Base-by-base conservation (phyloP, 495 filamentous ascomycete genomes). In the Podospora comata region DNA sequence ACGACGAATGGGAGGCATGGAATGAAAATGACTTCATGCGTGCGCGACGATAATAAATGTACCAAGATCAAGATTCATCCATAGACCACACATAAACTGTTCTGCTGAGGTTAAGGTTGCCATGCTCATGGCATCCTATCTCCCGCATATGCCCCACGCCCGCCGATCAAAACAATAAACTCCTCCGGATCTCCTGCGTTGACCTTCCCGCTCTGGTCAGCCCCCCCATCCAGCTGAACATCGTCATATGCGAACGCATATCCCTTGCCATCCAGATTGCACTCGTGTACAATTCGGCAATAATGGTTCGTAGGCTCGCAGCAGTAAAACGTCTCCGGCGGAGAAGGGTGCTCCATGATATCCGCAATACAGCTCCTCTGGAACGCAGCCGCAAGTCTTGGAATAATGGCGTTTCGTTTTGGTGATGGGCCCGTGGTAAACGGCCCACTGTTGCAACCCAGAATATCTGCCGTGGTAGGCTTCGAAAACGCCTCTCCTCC, bases 221-320 rank as follows among this genome's bases (percentile, higher is more conserved):
- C 76, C 0, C 86, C 88, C 53, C 82, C 85, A 59, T 84, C 79
- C 0, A 85, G 86, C 65, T 85, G 83, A 19, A 93, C 91, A 77
- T 94, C 91, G 74, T 94, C 91, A 67, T 92, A 94, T 2, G 91
- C 90, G 75, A 93, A 93, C 0, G 90, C 89, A 76, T 93, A 94
- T 1, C 91, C 91, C 62, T 86, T 83, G 2, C 84, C 82, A 77
- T 92, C 91, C 6, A 87, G 66, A 69, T 88, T 89, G 58, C 80
- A 84, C 59, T 79, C 80, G 74, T 94, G 91, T 66, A 92, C 85
- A 62, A 93, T 83, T 13, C 89, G 75, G 2, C 88, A 79, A 72
- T 92, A 94, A 72, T 92, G 90, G 67, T 93, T 94, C 11, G 90
- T 91, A 53, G 86, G 79, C 1, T 82, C 71, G 20, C 84, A 73